Conservation (phyloP, 345 rosid species). For the Populus simonii region DNA sequence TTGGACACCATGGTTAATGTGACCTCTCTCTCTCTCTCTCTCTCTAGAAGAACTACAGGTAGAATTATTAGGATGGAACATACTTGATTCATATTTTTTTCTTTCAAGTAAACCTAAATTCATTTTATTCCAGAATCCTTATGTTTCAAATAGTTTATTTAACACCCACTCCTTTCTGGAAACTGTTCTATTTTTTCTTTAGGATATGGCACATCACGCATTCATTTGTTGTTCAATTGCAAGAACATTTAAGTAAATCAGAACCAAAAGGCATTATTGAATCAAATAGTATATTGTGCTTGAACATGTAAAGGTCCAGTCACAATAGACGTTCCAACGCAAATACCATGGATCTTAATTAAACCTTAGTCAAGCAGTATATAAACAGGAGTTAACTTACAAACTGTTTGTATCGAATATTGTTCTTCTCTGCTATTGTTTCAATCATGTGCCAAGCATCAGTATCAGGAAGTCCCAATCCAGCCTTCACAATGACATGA, state of each 20-base stretch:
- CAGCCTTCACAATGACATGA: conserved; percentile 55
- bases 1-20: background rate
- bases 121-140: background rate
- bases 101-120: background rate
- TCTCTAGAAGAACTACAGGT: no score
- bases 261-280: background rate
- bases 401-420: conserved; percentile 76
- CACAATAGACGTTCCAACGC: background rate
- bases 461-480: conserved; percentile 85
- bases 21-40: no score
- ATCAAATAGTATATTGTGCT: conserved; percentile 2
- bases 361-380: conserved; percentile 1
- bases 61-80: background rate
- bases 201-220: no score
- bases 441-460: conserved; percentile 95
- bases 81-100: background rate
- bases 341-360: background rate
- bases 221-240: background rate
- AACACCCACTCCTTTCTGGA: background rate
- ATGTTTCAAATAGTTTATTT: background rate
- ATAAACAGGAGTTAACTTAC: conserved; percentile 43
- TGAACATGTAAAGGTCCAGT: background rate
- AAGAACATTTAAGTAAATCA: background rate
- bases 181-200: background rate
- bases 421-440: conserved; percentile 84